Conservation (phyloP, 2,329 filamentous ascomycete species). For the Fusarium algeriense region DNA sequence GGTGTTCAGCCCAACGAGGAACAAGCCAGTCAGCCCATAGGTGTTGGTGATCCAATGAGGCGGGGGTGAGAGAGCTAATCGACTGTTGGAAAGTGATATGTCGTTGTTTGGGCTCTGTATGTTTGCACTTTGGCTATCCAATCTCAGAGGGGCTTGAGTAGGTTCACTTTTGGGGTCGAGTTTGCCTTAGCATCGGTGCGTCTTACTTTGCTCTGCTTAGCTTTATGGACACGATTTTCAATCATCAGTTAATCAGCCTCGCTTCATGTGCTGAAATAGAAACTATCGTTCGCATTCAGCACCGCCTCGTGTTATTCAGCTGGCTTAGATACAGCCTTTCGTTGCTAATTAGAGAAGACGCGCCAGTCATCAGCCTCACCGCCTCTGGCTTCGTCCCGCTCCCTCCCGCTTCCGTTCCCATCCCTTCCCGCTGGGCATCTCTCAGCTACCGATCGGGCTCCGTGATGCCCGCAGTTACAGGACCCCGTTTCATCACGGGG, state of each 20-base stretch:
- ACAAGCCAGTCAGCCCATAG: slow-evolving; percentile 34
- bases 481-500: slow-evolving; percentile 27
- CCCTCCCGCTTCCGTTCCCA: slow-evolving; percentile 44
- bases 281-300: slow-evolving; percentile 25
- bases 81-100: slow-evolving; percentile 34
- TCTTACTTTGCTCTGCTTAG: slow-evolving; percentile 16
- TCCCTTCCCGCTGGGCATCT: slow-evolving; percentile 45
- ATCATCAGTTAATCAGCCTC: slow-evolving; percentile 17
- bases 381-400: slow-evolving; percentile 48
- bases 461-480: slow-evolving; percentile 18
- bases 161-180: slow-evolving; percentile 8
- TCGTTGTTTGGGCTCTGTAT: slow-evolving; percentile 26
- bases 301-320: slow-evolving; percentile 35
- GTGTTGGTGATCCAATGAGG: slow-evolving; percentile 26
- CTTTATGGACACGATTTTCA: background rate
- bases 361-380: slow-evolving; percentile 45
- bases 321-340: slow-evolving; percentile 10
- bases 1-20: slow-evolving; percentile 30
- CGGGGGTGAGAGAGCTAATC: background rate
- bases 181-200: slow-evolving; percentile 14
- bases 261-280: slow-evolving; percentile 21
- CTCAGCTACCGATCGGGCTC: slow-evolving; percentile 37
- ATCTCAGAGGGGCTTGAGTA: slow-evolving; percentile 15
- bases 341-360: slow-evolving; percentile 21
- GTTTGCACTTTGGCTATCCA: slow-evolving; percentile 21